Evolutionary conservation across 257 asterid species (phyloP).

Genomic region (Cinchona pubescens): DNA sequence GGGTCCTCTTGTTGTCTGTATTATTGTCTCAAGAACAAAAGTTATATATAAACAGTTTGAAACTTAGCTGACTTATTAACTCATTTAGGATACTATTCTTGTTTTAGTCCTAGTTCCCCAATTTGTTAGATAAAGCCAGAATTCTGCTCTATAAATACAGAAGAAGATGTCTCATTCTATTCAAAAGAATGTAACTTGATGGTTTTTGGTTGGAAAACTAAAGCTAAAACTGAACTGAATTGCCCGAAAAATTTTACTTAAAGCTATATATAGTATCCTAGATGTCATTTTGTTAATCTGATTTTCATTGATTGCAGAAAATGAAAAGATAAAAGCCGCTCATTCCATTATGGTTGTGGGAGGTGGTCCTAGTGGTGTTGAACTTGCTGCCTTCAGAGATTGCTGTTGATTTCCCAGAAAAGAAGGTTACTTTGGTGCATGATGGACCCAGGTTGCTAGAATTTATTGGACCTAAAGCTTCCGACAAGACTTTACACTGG

Average conservation of each 20-base stretch:
- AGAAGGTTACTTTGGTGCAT: conserved; percentile 60
- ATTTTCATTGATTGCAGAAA: conserved; percentile 32
- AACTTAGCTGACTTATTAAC: neutral
- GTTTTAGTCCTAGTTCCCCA: neutral
- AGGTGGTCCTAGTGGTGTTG: conserved; percentile 86
- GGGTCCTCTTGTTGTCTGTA: neutral
- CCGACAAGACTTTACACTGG: conserved; percentile 66
- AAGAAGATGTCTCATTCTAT: neutral
- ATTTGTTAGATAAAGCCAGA: neutral
- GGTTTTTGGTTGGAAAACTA: neutral
- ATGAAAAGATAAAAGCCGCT: conserved; percentile 57
- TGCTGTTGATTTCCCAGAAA: conserved; percentile 62
- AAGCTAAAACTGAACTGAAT: neutral
- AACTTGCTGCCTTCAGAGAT: conserved; percentile 88
- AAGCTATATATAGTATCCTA: neutral
- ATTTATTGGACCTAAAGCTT: conserved; percentile 76
- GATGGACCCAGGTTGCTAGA: conserved; percentile 69
- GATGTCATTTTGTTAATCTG: neutral
- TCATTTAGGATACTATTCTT: neutral
- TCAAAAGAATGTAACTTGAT: neutral
- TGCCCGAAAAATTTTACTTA: neutral
- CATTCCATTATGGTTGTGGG: conserved; percentile 62
- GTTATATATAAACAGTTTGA: neutral
- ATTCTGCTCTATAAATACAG: neutral
- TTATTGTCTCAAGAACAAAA: neutral